Evolutionary conservation across 2,329 filamentous ascomycete genomes (phyloP), one percentile per base, ranked within the genome.

Genomic region (Venturia aucupariae): DNA sequence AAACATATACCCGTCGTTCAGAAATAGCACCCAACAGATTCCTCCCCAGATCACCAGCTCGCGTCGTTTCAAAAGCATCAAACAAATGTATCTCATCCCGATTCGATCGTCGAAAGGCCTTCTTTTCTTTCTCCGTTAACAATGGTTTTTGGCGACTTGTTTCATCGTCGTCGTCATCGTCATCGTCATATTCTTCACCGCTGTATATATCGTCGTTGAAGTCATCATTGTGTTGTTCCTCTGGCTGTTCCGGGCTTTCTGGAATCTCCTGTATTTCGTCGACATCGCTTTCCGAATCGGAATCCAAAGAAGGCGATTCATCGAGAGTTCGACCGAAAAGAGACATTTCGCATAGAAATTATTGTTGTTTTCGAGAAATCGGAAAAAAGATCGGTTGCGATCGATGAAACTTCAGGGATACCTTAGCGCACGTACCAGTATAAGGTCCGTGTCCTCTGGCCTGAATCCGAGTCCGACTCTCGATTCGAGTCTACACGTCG

Each of bases 301-400:
- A 30, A 1, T 27, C 15, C 24, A 30, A 2, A 27, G 59, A 17
- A 27, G 59, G 11, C 19, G 35, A 30, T 27, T 32, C 41, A 6
- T 27, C 27, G 22, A 27, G n/a, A 32, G 35, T 3, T 27, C 17
- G n/a, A 32, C 59, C 59, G 41, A 60, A 60, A 32, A 60, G 32
- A 3, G 59, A 60, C 59, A 60, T 60, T 22, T n/a, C n/a, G 24
- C 30, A 24, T 38, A 1, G 55, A n/a, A n/a, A 35, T 69, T 68
- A 11, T 1, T 48, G n/a, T 24, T 48, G 44, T 48, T 27, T 51
- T 15, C 22, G 13, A 22, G 22, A 24, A 13, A 41, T n/a, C n/a
- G n/a, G n/a, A n/a, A 15, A 13, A 4, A 41, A 10, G 39, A 15
- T 11, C 7, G 27, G 22, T 48, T 15, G 46, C 42, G 44, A 46